Evolutionary conservation across 192 early-diverging fungal species (phyloP), one percentile per base, ranked within the genome.

Genomic region (Backusella tuberculispora): DNA sequence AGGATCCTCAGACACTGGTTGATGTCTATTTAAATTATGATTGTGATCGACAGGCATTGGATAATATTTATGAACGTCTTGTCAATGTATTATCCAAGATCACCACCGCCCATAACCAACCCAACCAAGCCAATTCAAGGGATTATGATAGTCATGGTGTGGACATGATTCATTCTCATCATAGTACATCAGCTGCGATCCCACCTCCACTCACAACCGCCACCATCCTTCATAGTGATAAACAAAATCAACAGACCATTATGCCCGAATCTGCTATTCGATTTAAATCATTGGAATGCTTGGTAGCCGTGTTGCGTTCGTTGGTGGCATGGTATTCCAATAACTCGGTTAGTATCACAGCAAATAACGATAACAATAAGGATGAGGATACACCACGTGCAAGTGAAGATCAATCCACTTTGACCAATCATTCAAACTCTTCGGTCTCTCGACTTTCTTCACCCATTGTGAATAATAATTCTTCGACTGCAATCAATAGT

Each of bases 21-120:
- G 96, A 98, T 76, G 88, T 98, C 34, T 98, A 96, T 74, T 83
- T 98, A 3, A 98, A 98, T 85, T 97, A 97, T 71, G 96, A 98
- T 83, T 98, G 96, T 78, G 90, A 94, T 68, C 80, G 88, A 48
- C 91, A 95, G 76, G 90, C 93, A 9, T 78, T 89, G 41, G 89
- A 94, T 78, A 98, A 96, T 71, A 91, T 96, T 74, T 98, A 94
- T 88, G 95, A 98, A 82, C 86, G 95, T 68, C 74, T 96, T 46
- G 91, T 95, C 29, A 92, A 90, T 72, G 87, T 91, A 12, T 69
- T 93, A 14, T 83, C 87, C 29, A 88, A 87, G 73, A 75, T 91
- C 46, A 89, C 86, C n/a, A 88, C 88, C 4, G 78, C 80, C 0
- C 76, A 83, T 56, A 60, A 73, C 12, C 70, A 45, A 1, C 53